A percentile compares a stretch with the other conserved stretches of the same genome.
phyloP scores from a whole-genome alignment of 2,329 filamentous ascomycete species.

The Neurospora crassa region DNA sequence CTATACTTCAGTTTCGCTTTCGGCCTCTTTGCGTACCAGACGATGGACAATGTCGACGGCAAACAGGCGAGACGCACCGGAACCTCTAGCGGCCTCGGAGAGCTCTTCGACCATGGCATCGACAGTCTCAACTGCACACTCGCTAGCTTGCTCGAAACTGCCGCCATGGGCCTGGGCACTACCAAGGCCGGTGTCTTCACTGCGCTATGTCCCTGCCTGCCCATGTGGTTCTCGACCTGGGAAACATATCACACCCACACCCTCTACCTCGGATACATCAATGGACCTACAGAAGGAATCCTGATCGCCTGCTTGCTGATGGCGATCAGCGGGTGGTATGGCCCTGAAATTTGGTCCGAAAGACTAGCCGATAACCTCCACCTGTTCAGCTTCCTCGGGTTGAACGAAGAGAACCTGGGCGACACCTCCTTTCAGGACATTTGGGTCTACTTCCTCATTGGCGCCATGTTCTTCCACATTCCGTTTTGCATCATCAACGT shows the following conservation, averaged over 20 bases:
- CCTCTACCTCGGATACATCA: constrained; percentile 90
- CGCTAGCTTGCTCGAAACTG: constrained; percentile 80
- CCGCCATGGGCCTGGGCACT: constrained; percentile 83
- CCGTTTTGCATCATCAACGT: constrained; percentile 89
- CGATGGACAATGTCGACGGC: constrained; percentile 97
- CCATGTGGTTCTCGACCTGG: constrained; percentile 99
- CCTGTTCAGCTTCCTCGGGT: constrained; percentile 13
- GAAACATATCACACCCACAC: constrained; percentile 99
- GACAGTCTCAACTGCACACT: constrained; percentile 96
- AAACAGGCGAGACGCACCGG: constrained; percentile 94
- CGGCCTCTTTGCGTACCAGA: constrained; percentile 97
- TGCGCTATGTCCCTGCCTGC: constrained; percentile 78
- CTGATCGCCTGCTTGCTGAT: constrained; percentile 82
- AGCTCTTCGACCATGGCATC: constrained; percentile 97
- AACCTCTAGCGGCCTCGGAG: constrained; percentile 87
- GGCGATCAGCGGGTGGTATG: constrained; percentile 77
- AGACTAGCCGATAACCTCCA: constrained; percentile 58
- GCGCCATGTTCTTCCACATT: constrained; percentile 64
- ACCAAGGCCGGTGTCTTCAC: constrained; percentile 83
- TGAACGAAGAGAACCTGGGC: constrained; percentile 50
- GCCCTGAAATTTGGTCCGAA: constrained; percentile 76
- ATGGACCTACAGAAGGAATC: constrained; percentile 91
- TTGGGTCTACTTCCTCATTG: constrained; percentile 67
- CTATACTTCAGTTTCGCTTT: constrained; percentile 93
- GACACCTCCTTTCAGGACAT: constrained; percentile 73